These are phyloP conservation scores for Escovopsis sp. DNA, from an alignment of 2,329 filamentous ascomycete genomes.

Conservation along the genomic window DNA sequence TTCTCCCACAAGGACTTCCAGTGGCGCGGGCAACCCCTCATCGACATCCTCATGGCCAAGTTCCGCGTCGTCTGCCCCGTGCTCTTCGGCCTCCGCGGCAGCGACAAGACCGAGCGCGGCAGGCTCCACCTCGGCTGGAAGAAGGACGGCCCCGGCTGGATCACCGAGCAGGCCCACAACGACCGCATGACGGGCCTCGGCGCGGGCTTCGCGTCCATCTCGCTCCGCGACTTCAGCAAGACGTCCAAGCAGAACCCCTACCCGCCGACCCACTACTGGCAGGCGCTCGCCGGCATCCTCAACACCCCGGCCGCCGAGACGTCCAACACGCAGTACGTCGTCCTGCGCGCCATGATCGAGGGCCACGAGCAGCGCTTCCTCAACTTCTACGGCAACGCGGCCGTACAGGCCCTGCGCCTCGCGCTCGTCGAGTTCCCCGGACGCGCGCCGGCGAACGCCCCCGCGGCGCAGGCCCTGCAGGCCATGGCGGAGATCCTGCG, in stretches of 20 bases:
- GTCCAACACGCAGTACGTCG: constrained; percentile 57
- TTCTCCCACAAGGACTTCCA: constrained; percentile 55
- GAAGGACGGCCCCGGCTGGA: constrained; percentile 42
- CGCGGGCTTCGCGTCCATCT: constrained; percentile 69
- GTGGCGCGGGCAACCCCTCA: constrained; percentile 51
- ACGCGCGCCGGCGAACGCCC: constrained; percentile 29
- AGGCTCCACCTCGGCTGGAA: constrained; percentile 59
- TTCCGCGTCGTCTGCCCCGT: constrained; percentile 67
- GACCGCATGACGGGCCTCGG: constrained; percentile 74
- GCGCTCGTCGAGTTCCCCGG: constrained; percentile 62
- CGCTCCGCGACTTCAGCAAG: constrained; percentile 66
- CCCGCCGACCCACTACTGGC: constrained; percentile 73
- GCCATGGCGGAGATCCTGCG: constrained; percentile 39
- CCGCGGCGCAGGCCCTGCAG: constrained; percentile 34
- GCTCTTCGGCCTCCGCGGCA: constrained; percentile 69
- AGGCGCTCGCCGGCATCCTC: constrained; percentile 56
- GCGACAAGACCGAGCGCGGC: constrained; percentile 55
- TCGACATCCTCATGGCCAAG: constrained; percentile 77
- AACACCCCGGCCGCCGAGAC: constrained; percentile 54
- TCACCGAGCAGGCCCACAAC: constrained; percentile 56
- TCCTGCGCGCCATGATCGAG: constrained; percentile 57
- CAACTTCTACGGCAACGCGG: constrained; percentile 65
- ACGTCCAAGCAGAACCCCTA: constrained; percentile 56
- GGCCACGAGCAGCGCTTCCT: constrained; percentile 63
- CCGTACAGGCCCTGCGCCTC: constrained; percentile 50